Percentiles rank a stretch among this genome's conserved stretches.
Conservation (phyloP, 2,329 filamentous ascomycete genomes). For the Fusarium brachygibbosum region DNA sequence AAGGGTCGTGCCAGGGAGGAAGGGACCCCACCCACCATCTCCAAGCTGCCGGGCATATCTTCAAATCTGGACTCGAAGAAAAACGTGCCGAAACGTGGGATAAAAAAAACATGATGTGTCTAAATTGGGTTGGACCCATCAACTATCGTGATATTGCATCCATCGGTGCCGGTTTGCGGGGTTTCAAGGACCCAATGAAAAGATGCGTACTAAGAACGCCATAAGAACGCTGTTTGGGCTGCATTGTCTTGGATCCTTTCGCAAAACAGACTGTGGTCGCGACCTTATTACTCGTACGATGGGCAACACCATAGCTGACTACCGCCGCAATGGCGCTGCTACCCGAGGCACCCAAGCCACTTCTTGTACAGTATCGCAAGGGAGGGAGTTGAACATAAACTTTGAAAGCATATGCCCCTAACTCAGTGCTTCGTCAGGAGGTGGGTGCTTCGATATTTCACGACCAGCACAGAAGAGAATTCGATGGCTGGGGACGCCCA, state of each 20-base stretch:
- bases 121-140: conserved; percentile 15
- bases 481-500: conserved; percentile 20
- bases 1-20: conserved; percentile 34
- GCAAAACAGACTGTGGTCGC: conserved; percentile 37
- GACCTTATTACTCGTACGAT: conserved; percentile 46
- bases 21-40: conserved; percentile 26
- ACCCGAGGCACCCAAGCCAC: conserved; percentile 37
- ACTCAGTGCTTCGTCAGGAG: conserved; percentile 28
- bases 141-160: conserved; percentile 26
- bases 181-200: conserved; percentile 16
- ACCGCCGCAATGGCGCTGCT: conserved; percentile 23
- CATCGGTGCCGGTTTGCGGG: conserved; percentile 21
- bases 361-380: conserved; percentile 33
- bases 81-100: conserved; percentile 4
- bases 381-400: conserved; percentile 31
- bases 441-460: conserved; percentile 34
- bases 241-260: conserved; percentile 27
- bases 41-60: conserved; percentile 38
- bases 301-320: conserved; percentile 25
- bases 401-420: conserved; percentile 29
- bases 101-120: conserved; percentile 15
- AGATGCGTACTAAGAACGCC: conserved; percentile 12
- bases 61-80: conserved; percentile 40
- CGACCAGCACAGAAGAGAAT: conserved; percentile 34
- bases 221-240: conserved; percentile 23